Evolutionary conservation across 2,329 filamentous ascomycete species (phyloP), one percentile per base, ranked within the genome.

Genomic region (Orbilia quercus): DNA sequence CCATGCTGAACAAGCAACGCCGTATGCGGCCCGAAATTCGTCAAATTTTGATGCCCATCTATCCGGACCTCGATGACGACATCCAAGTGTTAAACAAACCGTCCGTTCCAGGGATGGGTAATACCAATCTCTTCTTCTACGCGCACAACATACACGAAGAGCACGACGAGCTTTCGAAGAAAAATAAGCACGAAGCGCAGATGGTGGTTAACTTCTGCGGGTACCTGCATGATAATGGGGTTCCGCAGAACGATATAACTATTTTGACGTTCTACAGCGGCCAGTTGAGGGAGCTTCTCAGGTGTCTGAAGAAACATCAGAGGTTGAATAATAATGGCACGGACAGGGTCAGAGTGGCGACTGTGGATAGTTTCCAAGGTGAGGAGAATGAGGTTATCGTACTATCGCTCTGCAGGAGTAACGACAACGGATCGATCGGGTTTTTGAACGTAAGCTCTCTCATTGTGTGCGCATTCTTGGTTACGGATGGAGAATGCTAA

Each of bases 241-340:
- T 89, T 0, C 76, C 81, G 0, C 79, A 85, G 0, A 79, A 81
- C 0, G 83, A 89, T 4, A 92, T 96, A 64, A 96, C 92, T 0
- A 82, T 96, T 1, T 80, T 97, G 54, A 94, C 92, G 0, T 96
- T 95, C 78, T 97, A 96, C 82, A 91, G 91, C 45, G 92, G 91
- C 0, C 93, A 97, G 78, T 85, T 89, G 47, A 90, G 89, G 75
- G 81, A 84, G 1, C 84, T 96, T 1, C 77, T 88, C 0, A 82
- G 82, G 12, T 79, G 81, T 4, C 79, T 89, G 2, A 80, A 81
- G 9, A 75, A 77, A 16, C 78, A 81, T 40, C 44, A 76, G 80
- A 82, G 63, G 44, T 60, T 73, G 76, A 79, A n/a, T 74, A 79
- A 80, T 67, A 44, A 78, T 3, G 28, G 53, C 11, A 54, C 45